These are phyloP conservation scores for Chaetoceros tenuissimus DNA, from an alignment of 108 stramenopile genomes.

Conservation along the genomic window DNA sequence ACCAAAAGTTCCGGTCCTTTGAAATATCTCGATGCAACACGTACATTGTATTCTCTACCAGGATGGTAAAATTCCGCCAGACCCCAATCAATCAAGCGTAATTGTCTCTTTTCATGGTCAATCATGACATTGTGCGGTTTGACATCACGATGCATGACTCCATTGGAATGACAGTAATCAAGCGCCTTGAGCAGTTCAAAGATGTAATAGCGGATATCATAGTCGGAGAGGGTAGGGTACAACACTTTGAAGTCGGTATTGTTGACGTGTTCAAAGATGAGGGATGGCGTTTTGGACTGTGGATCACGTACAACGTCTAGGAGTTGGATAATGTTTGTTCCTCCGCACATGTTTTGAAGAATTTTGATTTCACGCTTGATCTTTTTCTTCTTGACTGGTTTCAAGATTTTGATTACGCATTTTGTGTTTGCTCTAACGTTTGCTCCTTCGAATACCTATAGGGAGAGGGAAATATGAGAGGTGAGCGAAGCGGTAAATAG, in stretches of 20 bases:
- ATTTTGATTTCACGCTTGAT: constrained; percentile 99
- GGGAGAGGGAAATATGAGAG: neutral
- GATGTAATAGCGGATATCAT: constrained; percentile 99
- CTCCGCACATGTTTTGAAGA: constrained; percentile 99
- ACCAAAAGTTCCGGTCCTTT: constrained; percentile 99
- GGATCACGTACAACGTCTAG: constrained; percentile 98
- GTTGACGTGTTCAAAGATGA: constrained; percentile 99
- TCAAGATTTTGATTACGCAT: constrained; percentile 99
- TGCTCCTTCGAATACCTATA: constrained; percentile 93
- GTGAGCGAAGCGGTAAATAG: neutral
- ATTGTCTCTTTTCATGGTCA: constrained; percentile 95
- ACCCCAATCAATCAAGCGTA: constrained; percentile 99
- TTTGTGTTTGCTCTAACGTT: constrained; percentile 92
- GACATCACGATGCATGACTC: constrained; percentile 99
- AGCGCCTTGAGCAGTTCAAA: constrained; percentile 98
- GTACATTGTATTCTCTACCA: constrained; percentile 99
- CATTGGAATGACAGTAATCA: constrained; percentile 99
- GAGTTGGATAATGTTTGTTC: constrained; percentile 98
- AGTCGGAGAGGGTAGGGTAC: constrained; percentile 97
- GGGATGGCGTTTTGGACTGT: constrained; percentile 96
- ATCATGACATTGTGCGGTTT: constrained; percentile 99
- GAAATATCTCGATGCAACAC: constrained; percentile 99
- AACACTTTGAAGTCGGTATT: constrained; percentile 99
- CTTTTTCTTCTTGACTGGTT: constrained; percentile 99
- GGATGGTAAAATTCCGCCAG: constrained; percentile 99